phyloP scores from a whole-genome alignment of 2,329 filamentous ascomycete species.

The Fusarium armeniacum region DNA sequence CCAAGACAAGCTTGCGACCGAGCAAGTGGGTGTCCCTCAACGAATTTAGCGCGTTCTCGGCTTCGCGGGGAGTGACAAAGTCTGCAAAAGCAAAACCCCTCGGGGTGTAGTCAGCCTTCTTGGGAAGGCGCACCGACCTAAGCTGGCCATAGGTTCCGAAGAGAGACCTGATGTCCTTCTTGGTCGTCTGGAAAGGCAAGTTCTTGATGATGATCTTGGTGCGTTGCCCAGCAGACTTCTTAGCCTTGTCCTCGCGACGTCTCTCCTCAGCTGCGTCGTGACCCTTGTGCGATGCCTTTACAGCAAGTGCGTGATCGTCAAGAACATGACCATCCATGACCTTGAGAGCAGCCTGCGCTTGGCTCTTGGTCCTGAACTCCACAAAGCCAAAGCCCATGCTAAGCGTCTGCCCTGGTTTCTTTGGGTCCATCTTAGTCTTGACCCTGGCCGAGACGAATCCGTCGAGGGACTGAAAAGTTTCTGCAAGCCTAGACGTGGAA shows the following conservation, averaged over 20 bases:
- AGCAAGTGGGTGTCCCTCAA: conserved; percentile 93
- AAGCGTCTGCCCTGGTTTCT: conserved; percentile 86
- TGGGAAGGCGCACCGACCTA: conserved; percentile 90
- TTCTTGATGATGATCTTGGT: conserved; percentile 99
- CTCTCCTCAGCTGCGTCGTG: conserved; percentile 90
- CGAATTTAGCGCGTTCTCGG: conserved; percentile 89
- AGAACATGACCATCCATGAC: conserved; percentile 91
- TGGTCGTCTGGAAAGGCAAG: conserved; percentile 93
- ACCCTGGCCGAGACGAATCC: conserved; percentile 92
- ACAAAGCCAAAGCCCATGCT: conserved; percentile 99
- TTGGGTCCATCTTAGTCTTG: conserved; percentile 94
- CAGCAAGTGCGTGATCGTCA: conserved; percentile 87
- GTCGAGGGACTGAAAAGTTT: conserved; percentile 83
- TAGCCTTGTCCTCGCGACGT: conserved; percentile 83
- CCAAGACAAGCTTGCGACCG: conserved; percentile 88
- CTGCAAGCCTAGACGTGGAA: conserved; percentile 79
- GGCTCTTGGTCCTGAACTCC: conserved; percentile 83
- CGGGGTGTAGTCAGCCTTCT: conserved; percentile 90
- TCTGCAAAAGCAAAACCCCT: conserved; percentile 98
- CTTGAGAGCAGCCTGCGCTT: conserved; percentile 83
- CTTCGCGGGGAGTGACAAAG: conserved; percentile 92
- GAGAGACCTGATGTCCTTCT: conserved; percentile 89
- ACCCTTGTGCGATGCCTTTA: conserved; percentile 89
- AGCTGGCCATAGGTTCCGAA: conserved; percentile 94
- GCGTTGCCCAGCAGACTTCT: conserved; percentile 80